Evolutionary conservation across 2,329 filamentous ascomycete species (phyloP).

Genomic region (Aureobasidium lini): DNA sequence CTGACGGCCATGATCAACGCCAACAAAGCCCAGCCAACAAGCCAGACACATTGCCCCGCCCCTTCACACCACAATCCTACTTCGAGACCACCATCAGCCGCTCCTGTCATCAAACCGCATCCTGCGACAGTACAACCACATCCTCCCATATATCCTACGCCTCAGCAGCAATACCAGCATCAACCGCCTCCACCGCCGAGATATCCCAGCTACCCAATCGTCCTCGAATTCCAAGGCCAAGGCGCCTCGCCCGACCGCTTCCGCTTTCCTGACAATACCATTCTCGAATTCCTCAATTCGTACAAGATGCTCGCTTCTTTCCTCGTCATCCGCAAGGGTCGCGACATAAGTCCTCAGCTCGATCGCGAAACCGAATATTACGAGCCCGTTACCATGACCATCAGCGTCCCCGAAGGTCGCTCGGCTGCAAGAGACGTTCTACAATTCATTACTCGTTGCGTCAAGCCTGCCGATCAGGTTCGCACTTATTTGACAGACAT

Average conservation of each 20-base stretch:
- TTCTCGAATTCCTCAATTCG: slow-evolving; percentile 56
- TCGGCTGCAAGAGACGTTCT: slow-evolving; percentile 37
- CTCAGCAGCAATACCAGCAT: neutral
- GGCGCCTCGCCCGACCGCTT: slow-evolving; percentile 66
- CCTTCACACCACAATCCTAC: neutral
- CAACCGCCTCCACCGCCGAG: slow-evolving; percentile 37
- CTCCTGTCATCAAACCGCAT: slow-evolving; percentile 6
- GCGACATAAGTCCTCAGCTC: slow-evolving; percentile 39
- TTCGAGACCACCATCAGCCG: slow-evolving; percentile 1
- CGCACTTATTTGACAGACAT: slow-evolving; percentile 49
- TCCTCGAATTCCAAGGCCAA: slow-evolving; percentile 53
- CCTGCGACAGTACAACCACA: neutral
- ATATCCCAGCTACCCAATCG: slow-evolving; percentile 53
- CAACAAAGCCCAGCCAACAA: slow-evolving; percentile 27
- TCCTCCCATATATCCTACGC: neutral
- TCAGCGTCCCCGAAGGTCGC: slow-evolving; percentile 23
- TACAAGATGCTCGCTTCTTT: slow-evolving; percentile 64
- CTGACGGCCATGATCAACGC: slow-evolving; percentile 50
- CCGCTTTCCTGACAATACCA: slow-evolving; percentile 69
- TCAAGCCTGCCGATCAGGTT: slow-evolving; percentile 47
- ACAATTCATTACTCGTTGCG: slow-evolving; percentile 48
- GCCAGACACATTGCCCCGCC: slow-evolving; percentile 15
- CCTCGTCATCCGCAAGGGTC: slow-evolving; percentile 66
- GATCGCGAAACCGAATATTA: slow-evolving; percentile 58
- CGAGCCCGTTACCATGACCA: slow-evolving; percentile 59